These are phyloP conservation scores for Cnidoscolus chayamansa DNA, from an alignment of 441 rosid genomes.

Conservation along the genomic window DNA sequence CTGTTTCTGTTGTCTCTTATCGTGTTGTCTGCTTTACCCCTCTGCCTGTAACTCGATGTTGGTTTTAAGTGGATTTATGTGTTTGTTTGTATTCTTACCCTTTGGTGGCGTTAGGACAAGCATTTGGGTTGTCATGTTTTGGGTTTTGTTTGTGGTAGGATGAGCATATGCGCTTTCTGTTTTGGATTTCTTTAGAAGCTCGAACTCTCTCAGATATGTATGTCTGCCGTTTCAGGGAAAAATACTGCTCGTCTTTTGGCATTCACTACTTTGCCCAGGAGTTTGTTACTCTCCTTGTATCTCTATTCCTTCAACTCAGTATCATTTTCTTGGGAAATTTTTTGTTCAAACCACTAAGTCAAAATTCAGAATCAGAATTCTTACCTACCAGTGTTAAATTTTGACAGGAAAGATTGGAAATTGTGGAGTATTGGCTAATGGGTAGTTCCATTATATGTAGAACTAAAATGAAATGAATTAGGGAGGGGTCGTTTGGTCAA, in stretches of 20 bases:
- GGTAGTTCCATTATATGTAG: not conserved
- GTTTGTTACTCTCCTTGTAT: too few species aligned
- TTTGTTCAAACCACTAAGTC: too few species aligned
- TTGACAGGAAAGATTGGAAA: too few species aligned
- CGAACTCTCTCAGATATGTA: not conserved
- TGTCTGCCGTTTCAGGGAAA: conserved; percentile 12
- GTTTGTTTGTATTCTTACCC: conserved; percentile 12
- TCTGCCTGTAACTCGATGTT: not conserved
- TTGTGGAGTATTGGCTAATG: not conserved
- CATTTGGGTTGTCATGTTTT: conserved; percentile 23
- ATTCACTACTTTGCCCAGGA: not conserved
- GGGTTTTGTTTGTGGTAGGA: not conserved
- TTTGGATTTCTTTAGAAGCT: not conserved
- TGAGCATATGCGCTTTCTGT: not conserved
- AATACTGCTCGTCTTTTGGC: not conserved
- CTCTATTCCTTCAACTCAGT: too few species aligned
- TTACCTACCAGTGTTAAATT: too few species aligned
- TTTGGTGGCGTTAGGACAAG: conserved; percentile 7
- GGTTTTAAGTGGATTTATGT: conserved; percentile 1
- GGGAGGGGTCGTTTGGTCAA: conserved; percentile 20
- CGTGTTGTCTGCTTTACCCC: not conserved
- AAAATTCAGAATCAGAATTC: too few species aligned
- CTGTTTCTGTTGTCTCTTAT: not conserved
- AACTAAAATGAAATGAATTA: not conserved
- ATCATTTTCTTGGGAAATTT: too few species aligned